These are phyloP conservation scores for Cutaneotrichosporon spelunceum DNA, from an alignment of 1,284 basidiomycete genomes.

Conservation along the genomic window DNA sequence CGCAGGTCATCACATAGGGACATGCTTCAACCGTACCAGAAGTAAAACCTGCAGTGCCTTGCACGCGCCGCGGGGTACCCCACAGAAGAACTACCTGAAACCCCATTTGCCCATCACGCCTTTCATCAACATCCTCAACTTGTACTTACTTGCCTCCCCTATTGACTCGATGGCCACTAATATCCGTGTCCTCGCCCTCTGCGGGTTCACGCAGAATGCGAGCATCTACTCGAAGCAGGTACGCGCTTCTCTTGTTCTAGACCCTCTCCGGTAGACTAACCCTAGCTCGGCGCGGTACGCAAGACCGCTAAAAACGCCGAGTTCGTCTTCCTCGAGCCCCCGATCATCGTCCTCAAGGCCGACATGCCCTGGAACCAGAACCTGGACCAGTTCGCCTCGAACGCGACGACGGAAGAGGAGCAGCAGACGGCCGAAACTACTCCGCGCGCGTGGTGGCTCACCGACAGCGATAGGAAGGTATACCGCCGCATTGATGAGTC, in stretches of 20 bases:
- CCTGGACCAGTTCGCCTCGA: constrained; percentile 58
- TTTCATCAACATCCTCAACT: neutral
- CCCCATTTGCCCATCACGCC: neutral
- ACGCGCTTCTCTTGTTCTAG: too few species aligned
- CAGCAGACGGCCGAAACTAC: constrained; percentile 61
- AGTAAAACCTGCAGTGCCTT: neutral
- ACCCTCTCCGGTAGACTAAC: too few species aligned
- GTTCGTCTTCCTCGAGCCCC: constrained; percentile 70
- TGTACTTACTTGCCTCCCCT: too few species aligned
- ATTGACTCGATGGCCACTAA: constrained; percentile 12
- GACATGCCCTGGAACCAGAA: constrained; percentile 61
- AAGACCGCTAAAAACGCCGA: constrained; percentile 56
- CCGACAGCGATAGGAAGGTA: constrained; percentile 55
- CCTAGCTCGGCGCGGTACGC: constrained; percentile 35
- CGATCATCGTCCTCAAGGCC: constrained; percentile 66
- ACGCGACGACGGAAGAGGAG: constrained; percentile 55
- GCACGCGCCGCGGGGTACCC: neutral
- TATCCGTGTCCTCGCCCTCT: constrained; percentile 39
- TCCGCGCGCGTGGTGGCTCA: constrained; percentile 76
- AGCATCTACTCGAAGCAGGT: constrained; percentile 75
- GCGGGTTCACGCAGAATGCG: constrained; percentile 77
- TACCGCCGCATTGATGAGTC: constrained; percentile 60
- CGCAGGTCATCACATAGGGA: neutral
- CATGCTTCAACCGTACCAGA: neutral
- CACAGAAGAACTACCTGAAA: neutral